Conservation (phyloP, 805 yeast species). For the Blastobotrys attinorum region DNA sequence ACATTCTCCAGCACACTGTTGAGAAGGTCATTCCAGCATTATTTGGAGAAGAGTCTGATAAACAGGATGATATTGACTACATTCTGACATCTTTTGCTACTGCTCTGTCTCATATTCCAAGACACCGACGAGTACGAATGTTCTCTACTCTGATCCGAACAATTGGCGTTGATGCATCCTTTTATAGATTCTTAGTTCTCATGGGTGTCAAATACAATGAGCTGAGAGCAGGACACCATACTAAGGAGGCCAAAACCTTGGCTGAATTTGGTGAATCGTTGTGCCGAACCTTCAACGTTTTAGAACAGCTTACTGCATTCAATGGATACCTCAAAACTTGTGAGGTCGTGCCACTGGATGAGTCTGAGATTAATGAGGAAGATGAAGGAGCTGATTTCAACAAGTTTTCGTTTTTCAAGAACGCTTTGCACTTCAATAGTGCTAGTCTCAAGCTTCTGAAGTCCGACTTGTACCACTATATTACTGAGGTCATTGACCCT, state of each 20-base stretch:
- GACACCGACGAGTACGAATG: constrained; percentile 86
- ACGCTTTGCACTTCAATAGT: constrained; percentile 42
- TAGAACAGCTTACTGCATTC: constrained; percentile 40
- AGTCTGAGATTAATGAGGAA: constrained; percentile 25
- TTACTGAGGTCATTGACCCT: background rate
- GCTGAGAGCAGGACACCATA: constrained; percentile 45
- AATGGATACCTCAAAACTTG: constrained; percentile 19
- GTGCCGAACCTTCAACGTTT: constrained; percentile 56
- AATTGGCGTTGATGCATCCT: constrained; percentile 56
- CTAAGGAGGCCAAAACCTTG: constrained; percentile 57
- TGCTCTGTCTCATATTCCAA: constrained; percentile 91
- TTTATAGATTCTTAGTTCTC: constrained; percentile 67
- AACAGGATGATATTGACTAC: constrained; percentile 65
- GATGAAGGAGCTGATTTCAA: constrained; percentile 28
- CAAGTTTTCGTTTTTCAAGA: constrained; percentile 54
- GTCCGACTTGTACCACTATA: background rate
- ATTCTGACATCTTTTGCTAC: constrained; percentile 83
- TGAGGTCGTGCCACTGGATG: constrained; percentile 26
- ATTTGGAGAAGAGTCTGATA: constrained; percentile 39
- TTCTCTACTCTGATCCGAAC: constrained; percentile 76
- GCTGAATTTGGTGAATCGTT: constrained; percentile 68
- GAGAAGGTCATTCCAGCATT: constrained; percentile 87
- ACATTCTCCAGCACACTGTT: constrained; percentile 88
- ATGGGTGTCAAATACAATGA: constrained; percentile 72
- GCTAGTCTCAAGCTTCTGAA: background rate